Evolutionary conservation across 1,284 basidiomycete genomes (phyloP).

Genomic region (Malassezia obtusa): DNA sequence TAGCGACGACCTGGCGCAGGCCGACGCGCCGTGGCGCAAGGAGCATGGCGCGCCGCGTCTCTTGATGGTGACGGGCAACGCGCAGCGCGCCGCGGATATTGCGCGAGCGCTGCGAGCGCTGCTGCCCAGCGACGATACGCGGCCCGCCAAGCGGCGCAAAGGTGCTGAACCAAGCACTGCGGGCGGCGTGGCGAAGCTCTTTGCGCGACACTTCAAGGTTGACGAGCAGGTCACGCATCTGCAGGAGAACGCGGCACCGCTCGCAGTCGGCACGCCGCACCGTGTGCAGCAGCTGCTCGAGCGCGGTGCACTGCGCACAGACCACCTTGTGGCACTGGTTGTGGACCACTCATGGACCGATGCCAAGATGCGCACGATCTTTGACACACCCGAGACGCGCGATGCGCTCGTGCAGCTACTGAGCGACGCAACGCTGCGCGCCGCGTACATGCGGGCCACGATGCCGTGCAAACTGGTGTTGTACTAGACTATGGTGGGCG

Average conservation of each 20-base stretch:
- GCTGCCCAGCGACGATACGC: conserved; percentile 8
- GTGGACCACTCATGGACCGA: conserved; percentile 41
- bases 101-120: conserved; percentile 25
- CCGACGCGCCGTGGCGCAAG: background rate
- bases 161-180: background rate
- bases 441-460: background rate
- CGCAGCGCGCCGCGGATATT: conserved; percentile 36
- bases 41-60: conserved; percentile 19
- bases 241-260: conserved; percentile 23
- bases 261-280: conserved; percentile 40
- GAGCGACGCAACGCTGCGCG: background rate
- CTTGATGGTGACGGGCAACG: conserved; percentile 37
- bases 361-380: conserved; percentile 32
- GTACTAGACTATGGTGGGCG: background rate
- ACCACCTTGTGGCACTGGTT: conserved; percentile 24
- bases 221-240: conserved; percentile 36
- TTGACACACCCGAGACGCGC: conserved; percentile 38
- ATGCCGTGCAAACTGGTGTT: conserved; percentile 2
- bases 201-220: conserved; percentile 44
- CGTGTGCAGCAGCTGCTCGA: conserved; percentile 27
- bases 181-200: conserved; percentile 33
- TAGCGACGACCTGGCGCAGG: background rate
- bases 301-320: conserved; percentile 23
- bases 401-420: conserved; percentile 32
- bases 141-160: conserved; percentile 4